Evolutionary conservation across 73 alveolate genomes (phyloP), one percentile per base, ranked within the genome.

Genomic region (Paramecium primaurelia): DNA sequence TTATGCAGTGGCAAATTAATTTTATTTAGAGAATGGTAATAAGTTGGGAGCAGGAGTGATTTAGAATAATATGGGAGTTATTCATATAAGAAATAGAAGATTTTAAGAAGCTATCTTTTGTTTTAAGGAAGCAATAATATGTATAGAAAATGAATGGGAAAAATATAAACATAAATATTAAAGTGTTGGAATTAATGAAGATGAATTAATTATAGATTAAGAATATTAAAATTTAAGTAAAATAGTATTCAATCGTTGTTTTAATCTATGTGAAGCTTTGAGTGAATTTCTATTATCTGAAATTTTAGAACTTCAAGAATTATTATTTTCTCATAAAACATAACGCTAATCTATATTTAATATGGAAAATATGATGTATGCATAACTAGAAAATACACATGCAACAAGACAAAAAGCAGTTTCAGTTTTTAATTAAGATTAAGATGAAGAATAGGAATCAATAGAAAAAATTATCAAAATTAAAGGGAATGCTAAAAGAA

Each of bases 221-320:
- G 88, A 75, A 75, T 75, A 75, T 75, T n/a, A 75, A 38, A 75
- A 75, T 12, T 75, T 75, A 42, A 75, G 88, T 75, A 36, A 75
- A 42, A 36, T 75, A 12, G 88, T 75, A 16, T 75, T 75, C 30
- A 75, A 75, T 12, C 38, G 88, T n/a, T 75, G 88, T 75, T 75
- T 75, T 42, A 75, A 75, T 75, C 60, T 75, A 4, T 75, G 88
- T 75, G 88, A 75, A 75, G 88, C 88, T 6, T 22, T 75, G 12
- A 20, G 68, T n/a, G 68, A 75, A 75, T 75, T 75, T 75, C 11
- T 75, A 20, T n/a, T 75, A 22, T 38, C 88, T 10, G 88, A 75
- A 34, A 75, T 75, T 12, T 38, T 75, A 42, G 88, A 75, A 37
- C 60, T 75, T n/a, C n/a, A 75, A 20, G 88, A 75, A 75, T 37